Conservation (phyloP, 2,329 filamentous ascomycete genomes). For the Aspergillus nomiae region DNA sequence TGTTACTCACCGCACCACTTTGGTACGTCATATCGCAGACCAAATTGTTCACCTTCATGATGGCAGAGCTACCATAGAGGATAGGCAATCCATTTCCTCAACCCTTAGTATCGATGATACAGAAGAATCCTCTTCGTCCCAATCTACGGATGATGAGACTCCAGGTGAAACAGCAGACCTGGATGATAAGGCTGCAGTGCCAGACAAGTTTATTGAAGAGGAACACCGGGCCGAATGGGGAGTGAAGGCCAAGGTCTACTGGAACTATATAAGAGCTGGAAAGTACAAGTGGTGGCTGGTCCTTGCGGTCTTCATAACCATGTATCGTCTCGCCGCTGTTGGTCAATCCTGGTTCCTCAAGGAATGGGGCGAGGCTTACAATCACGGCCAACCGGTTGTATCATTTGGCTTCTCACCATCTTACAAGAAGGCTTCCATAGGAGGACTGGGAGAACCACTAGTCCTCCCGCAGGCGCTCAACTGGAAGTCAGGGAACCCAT, state of each 20-base stretch:
- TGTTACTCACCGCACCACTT: constrained; percentile 67
- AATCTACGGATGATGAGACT: constrained; percentile 19
- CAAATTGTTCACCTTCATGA: constrained; percentile 72
- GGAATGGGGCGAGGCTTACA: constrained; percentile 79
- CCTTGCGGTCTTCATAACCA: constrained; percentile 62
- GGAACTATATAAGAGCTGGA: constrained; percentile 82
- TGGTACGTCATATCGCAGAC: constrained; percentile 71
- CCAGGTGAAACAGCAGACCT: constrained; percentile 39
- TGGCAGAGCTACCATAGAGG: constrained; percentile 57
- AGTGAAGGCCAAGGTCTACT: constrained; percentile 75
- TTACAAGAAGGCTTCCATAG: constrained; percentile 10
- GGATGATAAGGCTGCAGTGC: constrained; percentile 55
- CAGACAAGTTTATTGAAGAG: constrained; percentile 78
- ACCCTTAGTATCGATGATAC: constrained; percentile 38
- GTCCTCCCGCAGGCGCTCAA: constrained; percentile 10
- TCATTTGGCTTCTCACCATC: constrained; percentile 20
- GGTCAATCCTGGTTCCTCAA: constrained; percentile 80
- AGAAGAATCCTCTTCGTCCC: constrained; percentile 20
- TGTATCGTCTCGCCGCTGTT: constrained; percentile 67
- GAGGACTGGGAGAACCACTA: constrained; percentile 9
- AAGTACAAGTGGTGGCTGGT: constrained; percentile 71
- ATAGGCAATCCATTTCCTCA: constrained; percentile 50
- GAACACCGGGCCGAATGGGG: constrained; percentile 74
- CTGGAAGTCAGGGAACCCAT: constrained; percentile 28
- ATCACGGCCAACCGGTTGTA: constrained; percentile 22